Conservation (phyloP, 2,329 filamentous ascomycete genomes). For the Ophiostoma novo-ulmi region DNA sequence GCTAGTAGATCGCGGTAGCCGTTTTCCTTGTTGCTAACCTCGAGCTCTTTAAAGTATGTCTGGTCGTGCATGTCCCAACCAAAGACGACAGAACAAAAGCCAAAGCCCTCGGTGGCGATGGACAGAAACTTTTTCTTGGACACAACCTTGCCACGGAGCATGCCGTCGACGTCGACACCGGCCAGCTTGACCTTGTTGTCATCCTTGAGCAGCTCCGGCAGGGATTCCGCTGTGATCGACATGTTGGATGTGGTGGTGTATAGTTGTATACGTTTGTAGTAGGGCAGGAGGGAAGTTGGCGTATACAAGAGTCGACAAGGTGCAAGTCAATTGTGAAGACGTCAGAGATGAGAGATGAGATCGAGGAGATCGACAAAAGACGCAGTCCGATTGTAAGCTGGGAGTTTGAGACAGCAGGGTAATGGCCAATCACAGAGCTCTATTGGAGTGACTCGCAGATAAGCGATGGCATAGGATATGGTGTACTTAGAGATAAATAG, state of each 20-base stretch:
- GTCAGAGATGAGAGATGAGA: not conserved
- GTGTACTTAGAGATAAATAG: not conserved
- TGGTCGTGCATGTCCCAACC: constrained; percentile 97
- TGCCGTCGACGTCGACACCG: constrained; percentile 80
- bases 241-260: not conserved
- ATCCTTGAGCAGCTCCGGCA: constrained; percentile 61
- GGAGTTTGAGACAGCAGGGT: not conserved
- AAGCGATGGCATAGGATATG: not conserved
- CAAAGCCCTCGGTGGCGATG: constrained; percentile 74
- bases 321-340: not conserved
- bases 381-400: not conserved
- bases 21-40: constrained; percentile 84
- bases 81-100: constrained; percentile 91
- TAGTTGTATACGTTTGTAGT: not conserved
- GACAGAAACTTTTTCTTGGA: constrained; percentile 90
- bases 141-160: constrained; percentile 82
- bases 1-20: constrained; percentile 84
- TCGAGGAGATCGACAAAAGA: constrained; percentile 7
- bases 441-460: not conserved
- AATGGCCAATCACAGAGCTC: constrained; percentile 3
- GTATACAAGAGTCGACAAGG: not conserved
- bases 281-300: not conserved
- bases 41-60: constrained; percentile 80
- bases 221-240: constrained; percentile 54
- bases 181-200: constrained; percentile 82